Base-by-base conservation (phyloP, 108 stramenopile species). In the Nannochloropsis gaditana region DNA sequence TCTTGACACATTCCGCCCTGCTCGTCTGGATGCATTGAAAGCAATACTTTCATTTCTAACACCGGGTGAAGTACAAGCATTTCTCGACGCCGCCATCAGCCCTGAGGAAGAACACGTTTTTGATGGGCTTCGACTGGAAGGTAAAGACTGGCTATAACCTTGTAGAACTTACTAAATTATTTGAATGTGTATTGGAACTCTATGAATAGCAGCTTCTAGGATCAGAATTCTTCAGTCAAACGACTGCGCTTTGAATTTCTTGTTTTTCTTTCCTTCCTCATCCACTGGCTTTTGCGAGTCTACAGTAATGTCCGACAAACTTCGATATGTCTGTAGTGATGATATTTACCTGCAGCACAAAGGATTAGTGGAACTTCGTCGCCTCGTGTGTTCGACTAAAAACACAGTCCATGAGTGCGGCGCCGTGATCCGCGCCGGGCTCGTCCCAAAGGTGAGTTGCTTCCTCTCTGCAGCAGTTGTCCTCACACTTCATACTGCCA, bases 1-100 rank as follows among this genome's bases (percentile, higher is more conserved):
- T n/a, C 15, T 73, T 15, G 59, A 73, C n/a, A n/a, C 59, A 15
- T 73, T 2, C 59, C 59, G 59, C n/a, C 59, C 59, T 73, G 59
- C 59, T n/a, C 59, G 59, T n/a, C 59, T 73, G 59, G 59, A 73
- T 73, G 59, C 59, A n/a, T 73, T 73, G 59, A 73, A 73, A 73
- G 15, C 59, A 15, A 73, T 73, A 4, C 59, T 73, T 8, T 73
- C 59, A 15, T 73, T 73, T 8, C 59, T 73, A n/a, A 73, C 59
- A 3, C 59, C 59, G 15, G 59, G 59, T 15, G 59, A 73, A n/a
- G 59, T 73, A n/a, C 59, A 73, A n/a, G 59, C 59, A n/a, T 73
- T 73, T n/a, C 59, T 73, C 3, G 59, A 73, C 2, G 59, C n/a
- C n/a, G 59, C 19, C 2, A 73, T 73, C 59, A n/a, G 59, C 3